Conservation (phyloP, 768 basidiomycete species). For the Scleroderma bovista region DNA sequence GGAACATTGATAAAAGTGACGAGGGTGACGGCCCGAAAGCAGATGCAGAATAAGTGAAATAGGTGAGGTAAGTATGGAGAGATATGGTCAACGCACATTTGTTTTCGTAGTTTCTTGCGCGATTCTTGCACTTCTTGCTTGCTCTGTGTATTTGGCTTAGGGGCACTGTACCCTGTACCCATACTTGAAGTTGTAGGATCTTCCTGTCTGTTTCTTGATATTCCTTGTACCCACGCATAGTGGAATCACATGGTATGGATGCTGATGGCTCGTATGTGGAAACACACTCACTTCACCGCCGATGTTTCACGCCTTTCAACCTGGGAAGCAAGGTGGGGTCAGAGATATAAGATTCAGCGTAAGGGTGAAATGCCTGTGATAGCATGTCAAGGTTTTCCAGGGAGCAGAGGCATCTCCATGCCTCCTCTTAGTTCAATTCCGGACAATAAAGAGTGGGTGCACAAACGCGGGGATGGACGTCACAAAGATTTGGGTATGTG, state of each 20-base stretch:
- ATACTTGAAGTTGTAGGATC: too few species aligned
- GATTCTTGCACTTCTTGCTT: too few species aligned
- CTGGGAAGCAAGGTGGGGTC: conserved; percentile 22
- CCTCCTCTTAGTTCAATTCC: conserved; percentile 72
- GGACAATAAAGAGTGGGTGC: conserved; percentile 37
- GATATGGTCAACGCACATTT: too few species aligned
- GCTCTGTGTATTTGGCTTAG: too few species aligned
- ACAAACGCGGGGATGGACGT: conserved; percentile 63
- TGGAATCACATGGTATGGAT: too few species aligned
- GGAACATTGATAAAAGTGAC: conserved; percentile 28
- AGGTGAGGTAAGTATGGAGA: too few species aligned
- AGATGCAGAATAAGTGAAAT: too few species aligned
- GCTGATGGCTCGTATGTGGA: conserved; percentile 8
- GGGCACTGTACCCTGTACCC: too few species aligned
- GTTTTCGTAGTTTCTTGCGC: too few species aligned
- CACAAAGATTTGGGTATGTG: conserved; percentile 64
- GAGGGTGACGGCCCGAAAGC: too few species aligned
- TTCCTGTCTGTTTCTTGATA: too few species aligned
- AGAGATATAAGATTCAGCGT: conserved; percentile 56
- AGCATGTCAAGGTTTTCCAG: conserved; percentile 35
- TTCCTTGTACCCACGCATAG: too few species aligned
- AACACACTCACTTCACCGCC: conserved; percentile 19
- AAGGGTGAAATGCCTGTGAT: conserved; percentile 6
- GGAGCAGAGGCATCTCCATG: conserved; percentile 65
- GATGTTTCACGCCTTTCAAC: conserved; percentile 7